These are phyloP conservation scores for Aspergillus neotritici DNA, from an alignment of 2,329 filamentous ascomycete genomes.

Conservation along the genomic window DNA sequence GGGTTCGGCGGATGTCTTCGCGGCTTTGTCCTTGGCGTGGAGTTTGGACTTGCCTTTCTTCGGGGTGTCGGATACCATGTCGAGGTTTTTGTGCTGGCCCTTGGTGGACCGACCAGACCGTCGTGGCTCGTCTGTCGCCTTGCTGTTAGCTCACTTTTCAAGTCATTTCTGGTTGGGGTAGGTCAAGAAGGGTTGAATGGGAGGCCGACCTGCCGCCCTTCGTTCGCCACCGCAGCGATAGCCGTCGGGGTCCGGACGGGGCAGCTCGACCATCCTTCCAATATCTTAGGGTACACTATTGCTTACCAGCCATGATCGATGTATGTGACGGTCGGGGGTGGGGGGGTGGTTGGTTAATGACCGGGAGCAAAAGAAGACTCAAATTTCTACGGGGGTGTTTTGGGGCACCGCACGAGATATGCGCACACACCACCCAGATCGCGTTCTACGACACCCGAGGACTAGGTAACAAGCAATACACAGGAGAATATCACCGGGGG, in stretches of 20 bases:
- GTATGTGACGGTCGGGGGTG: constrained; percentile 9
- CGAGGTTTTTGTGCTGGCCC: constrained; percentile 88
- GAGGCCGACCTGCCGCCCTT: background rate
- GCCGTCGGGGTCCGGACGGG: background rate
- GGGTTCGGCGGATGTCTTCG: constrained; percentile 45
- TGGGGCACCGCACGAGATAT: constrained; percentile 16
- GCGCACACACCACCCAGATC: constrained; percentile 25
- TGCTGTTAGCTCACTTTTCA: constrained; percentile 26
- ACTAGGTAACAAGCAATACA: constrained; percentile 35
- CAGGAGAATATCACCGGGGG: constrained; percentile 29
- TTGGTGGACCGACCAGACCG: constrained; percentile 95
- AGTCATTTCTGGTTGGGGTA: constrained; percentile 3
- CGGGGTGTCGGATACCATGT: constrained; percentile 58
- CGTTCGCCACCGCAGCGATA: constrained; percentile 6
- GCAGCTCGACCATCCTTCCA: constrained; percentile 5
- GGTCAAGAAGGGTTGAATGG: no score
- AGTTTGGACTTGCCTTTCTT: constrained; percentile 45
- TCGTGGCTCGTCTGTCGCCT: constrained; percentile 68
- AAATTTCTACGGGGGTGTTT: constrained; percentile 35
- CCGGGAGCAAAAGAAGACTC: constrained; percentile 13
- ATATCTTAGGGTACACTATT: constrained; percentile 29
- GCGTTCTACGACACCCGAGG: constrained; percentile 38
- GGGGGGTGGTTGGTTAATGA: constrained; percentile 6
- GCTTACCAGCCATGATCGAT: constrained; percentile 58
- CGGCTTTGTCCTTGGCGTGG: constrained; percentile 41